These are phyloP conservation scores for Mycena belliarum DNA, from an alignment of 768 basidiomycete species.

Conservation along the genomic window DNA sequence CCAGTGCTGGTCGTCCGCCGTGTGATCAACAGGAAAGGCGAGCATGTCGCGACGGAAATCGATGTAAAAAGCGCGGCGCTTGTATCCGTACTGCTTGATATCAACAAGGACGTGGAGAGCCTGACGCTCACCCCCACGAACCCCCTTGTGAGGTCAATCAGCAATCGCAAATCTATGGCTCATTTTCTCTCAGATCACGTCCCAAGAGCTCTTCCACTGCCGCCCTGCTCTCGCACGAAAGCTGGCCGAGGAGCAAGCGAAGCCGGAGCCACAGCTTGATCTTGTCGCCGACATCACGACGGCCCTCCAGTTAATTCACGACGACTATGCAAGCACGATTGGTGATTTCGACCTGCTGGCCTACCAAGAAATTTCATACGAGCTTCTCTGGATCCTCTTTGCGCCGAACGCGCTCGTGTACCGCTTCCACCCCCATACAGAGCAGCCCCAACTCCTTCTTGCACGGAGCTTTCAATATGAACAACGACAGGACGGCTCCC, in stretches of 20 bases:
- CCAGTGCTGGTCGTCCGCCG: slow-evolving; percentile 26
- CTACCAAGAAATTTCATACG: slow-evolving; percentile 26
- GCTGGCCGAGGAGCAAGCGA: slow-evolving; percentile 18
- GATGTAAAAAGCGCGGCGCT: slow-evolving; percentile 22
- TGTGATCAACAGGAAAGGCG: slow-evolving; percentile 24
- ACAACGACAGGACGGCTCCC: not conserved
- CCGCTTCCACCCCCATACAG: slow-evolving; percentile 14
- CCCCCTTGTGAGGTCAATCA: not conserved
- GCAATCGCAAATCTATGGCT: not conserved
- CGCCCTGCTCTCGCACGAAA: slow-evolving; percentile 9
- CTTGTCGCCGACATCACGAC: slow-evolving; percentile 20
- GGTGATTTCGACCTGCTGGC: slow-evolving; percentile 17
- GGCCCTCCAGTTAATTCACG: slow-evolving; percentile 21
- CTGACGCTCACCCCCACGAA: not conserved
- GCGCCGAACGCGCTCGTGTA: slow-evolving; percentile 24
- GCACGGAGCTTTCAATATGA: slow-evolving; percentile 10
- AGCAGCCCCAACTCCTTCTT: slow-evolving; percentile 15
- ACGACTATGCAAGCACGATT: slow-evolving; percentile 9
- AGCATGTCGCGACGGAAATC: slow-evolving; percentile 15
- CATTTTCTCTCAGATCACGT: slow-evolving; percentile 11
- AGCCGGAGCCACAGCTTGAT: slow-evolving; percentile 11
- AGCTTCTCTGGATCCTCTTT: slow-evolving; percentile 35
- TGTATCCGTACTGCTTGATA: slow-evolving; percentile 21
- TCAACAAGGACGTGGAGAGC: slow-evolving; percentile 14
- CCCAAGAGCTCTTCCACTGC: slow-evolving; percentile 21